Base-by-base conservation (phyloP, 306 rosid species). In the Dryas octopetala region DNA sequence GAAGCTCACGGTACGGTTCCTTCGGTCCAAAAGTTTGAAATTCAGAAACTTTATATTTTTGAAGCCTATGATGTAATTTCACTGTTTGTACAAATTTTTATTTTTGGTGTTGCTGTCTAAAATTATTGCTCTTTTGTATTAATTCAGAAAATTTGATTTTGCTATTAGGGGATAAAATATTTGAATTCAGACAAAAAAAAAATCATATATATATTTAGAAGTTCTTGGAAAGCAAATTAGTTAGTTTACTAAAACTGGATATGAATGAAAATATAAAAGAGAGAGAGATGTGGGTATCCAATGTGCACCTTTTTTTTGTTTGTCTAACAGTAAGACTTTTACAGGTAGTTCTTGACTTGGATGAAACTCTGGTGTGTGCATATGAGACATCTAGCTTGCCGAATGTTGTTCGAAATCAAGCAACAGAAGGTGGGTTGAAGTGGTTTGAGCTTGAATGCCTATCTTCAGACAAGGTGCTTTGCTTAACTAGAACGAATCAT, bases 331-430 rank as follows among this genome's bases (percentile, higher is more conserved):
- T 38, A 14, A 62, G 14, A 8, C 17, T 12, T 0, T 9, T 63
- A 11, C 84, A 95, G 99, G 96, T 96, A 32, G 99, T 96, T 77
- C 93, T 96, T 52, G 98, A 96, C 86, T 81, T 96, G 83, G 99
- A 96, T 80, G 99, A 96, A 82, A 96, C 98, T 67, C 90, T 96
- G 7, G 88, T 96, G 49, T 90, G 99, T 78, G 97, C 99, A 60
- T 96, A 90, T 38, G 96, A 96, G 86, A 80, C 97, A 51, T 89
- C 93, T 32, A 85, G 93, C 78, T 80, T 92, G 82, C 96, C 99
- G 12, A 68, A 87, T 68, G 82, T 79, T 10, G 80, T 96, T 59
- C 84, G 89, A 43, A 74, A 82, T 69, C 99, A 92, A 79, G 99
- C 98, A 60, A 82, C 84, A 0, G 96, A 92, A 81, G 98, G 90